Evolutionary conservation across 495 filamentous ascomycete genomes (phyloP).

Genomic region (Trichodelitschia bisporula): DNA sequence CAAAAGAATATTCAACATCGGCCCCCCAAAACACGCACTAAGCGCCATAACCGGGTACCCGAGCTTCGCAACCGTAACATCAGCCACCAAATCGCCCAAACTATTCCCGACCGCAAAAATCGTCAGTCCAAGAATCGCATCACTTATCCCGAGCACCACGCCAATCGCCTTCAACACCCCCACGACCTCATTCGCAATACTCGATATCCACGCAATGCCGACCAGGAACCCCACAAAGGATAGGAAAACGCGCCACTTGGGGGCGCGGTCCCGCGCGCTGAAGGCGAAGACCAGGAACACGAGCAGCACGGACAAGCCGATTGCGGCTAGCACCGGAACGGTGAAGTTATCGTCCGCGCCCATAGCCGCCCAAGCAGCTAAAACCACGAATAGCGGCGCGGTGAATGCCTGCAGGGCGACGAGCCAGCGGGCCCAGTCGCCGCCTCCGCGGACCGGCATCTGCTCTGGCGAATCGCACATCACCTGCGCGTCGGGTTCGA

Average conservation of each 20-base stretch:
- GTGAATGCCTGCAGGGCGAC: slow-evolving; percentile 64
- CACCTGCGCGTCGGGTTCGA: not conserved
- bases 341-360: slow-evolving; percentile 21
- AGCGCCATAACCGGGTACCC: slow-evolving; percentile 97
- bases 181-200: slow-evolving; percentile 89
- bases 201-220: slow-evolving; percentile 83
- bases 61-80: slow-evolving; percentile 77
- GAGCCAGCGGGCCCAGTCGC: slow-evolving; percentile 80
- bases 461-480: slow-evolving; percentile 3
- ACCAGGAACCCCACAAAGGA: slow-evolving; percentile 85
- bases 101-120: slow-evolving; percentile 95
- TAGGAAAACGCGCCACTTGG: slow-evolving; percentile 43
- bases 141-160: slow-evolving; percentile 76
- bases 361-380: slow-evolving; percentile 52
- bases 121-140: slow-evolving; percentile 87
- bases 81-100: slow-evolving; percentile 79
- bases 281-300: slow-evolving; percentile 43
- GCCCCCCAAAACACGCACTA: slow-evolving; percentile 85
- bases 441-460: slow-evolving; percentile 4
- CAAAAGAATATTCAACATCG: slow-evolving; percentile 91
- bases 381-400: slow-evolving; percentile 58
- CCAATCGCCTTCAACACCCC: slow-evolving; percentile 85
- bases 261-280: slow-evolving; percentile 24
- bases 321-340: slow-evolving; percentile 41
- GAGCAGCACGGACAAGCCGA: slow-evolving; percentile 41